Base-by-base conservation (phyloP, 768 basidiomycete species). In the Dioszegia aurantiaca region DNA sequence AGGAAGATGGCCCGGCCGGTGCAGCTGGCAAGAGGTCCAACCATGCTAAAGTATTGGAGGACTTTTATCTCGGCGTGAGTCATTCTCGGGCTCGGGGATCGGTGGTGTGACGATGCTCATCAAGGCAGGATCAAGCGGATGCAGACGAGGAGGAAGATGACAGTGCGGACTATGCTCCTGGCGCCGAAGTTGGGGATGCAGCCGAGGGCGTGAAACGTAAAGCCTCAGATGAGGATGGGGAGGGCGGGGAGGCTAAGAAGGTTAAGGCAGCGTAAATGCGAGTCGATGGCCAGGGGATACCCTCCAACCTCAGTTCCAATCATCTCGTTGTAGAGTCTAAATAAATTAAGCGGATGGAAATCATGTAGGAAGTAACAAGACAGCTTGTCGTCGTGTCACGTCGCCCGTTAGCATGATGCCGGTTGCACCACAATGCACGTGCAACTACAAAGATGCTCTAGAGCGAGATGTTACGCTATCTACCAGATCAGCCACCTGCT, bases 401-500 rank as follows among this genome's bases (percentile, higher is more conserved):
- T n/a, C n/a, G n/a, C n/a, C n/a, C n/a, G n/a, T n/a, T n/a, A n/a
- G n/a, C n/a, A n/a, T n/a, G n/a, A n/a, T n/a, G n/a, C n/a, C n/a
- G n/a, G n/a, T n/a, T n/a, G n/a, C n/a, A n/a, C n/a, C n/a, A n/a
- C n/a, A n/a, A n/a, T n/a, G 33, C 17, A 42, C 40, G 17, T 42
- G 16, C 6, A n/a, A 8, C 40, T 42, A 42, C 16, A 42, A 21
- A 16, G 40, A 42, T 42, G 40, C 48, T 31, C 2, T 51, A 17
- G 27, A 9, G 28, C 16, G 26, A 26, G 30, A 23, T 11, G 55
- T 27, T 26, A 51, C 52, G 1, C 27, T 41, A 16, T 56, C 46
- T 8, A 52, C 64, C 53, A 69, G 46, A 9, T 61, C 57, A 9
- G 62, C 59, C 0, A 65, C 76, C 47, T 72, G 62, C 37, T 70